Evolutionary conservation across 1,139 yeast species (phyloP).

Genomic region (Blastobotrys niveus): DNA sequence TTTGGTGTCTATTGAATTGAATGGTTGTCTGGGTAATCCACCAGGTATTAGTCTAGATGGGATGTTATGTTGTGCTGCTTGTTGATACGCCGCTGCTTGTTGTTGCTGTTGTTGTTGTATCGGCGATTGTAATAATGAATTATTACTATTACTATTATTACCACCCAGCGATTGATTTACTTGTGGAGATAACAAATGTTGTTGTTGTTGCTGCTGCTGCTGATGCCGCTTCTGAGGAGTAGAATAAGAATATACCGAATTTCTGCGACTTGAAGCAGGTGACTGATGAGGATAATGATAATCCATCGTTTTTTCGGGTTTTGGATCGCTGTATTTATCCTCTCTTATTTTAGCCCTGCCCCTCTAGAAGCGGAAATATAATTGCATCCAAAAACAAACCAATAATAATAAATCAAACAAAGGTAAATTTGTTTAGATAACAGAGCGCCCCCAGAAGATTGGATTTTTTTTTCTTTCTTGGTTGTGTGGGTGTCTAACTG

Average conservation of each 20-base stretch:
- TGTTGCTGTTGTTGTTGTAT: neutral
- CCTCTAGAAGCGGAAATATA: no score
- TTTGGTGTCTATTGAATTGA: conserved; percentile 1
- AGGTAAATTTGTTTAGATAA: no score
- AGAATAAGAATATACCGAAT: neutral
- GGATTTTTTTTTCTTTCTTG: no score
- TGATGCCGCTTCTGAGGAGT: no score
- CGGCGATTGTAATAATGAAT: neutral
- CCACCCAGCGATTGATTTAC: neutral
- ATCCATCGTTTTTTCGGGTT: neutral
- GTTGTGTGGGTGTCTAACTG: no score
- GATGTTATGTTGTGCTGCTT: conserved; percentile 11
- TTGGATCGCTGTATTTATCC: no score
- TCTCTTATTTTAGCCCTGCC: no score
- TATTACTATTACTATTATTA: neutral
- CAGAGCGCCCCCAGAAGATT: no score
- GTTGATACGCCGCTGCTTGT: conserved; percentile 6
- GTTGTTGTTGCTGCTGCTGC: no score
- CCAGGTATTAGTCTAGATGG: conserved; percentile 11
- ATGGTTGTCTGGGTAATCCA: neutral
- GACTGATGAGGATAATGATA: neutral
- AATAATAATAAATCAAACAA: no score
- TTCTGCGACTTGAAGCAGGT: conserved; percentile 1
- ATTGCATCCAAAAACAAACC: no score
- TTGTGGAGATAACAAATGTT: neutral